Evolutionary conservation across 2,329 filamentous ascomycete species (phyloP).

Genomic region (Cladosporium oxysporum): DNA sequence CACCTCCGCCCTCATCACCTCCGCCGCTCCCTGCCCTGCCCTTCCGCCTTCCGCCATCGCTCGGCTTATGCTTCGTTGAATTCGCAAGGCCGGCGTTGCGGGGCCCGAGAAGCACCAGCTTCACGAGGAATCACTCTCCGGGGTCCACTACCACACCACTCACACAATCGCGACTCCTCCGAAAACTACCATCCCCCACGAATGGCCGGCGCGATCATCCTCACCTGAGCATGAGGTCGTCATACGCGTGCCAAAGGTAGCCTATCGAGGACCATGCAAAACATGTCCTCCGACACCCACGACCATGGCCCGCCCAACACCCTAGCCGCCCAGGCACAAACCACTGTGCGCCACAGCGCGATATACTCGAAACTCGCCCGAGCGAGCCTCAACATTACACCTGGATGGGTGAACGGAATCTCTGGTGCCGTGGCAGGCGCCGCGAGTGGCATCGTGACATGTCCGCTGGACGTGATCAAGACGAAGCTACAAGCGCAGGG

Average conservation of each 20-base stretch:
- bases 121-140: slow-evolving; percentile 15
- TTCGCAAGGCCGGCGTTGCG: slow-evolving; percentile 20
- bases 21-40: not conserved
- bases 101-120: slow-evolving; percentile 19
- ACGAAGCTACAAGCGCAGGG: slow-evolving; percentile 96
- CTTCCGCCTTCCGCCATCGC: not conserved
- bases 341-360: slow-evolving; percentile 27
- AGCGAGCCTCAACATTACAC: slow-evolving; percentile 51
- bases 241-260: slow-evolving; percentile 31
- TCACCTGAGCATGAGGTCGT: slow-evolving; percentile 32
- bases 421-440: slow-evolving; percentile 88
- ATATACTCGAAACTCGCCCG: slow-evolving; percentile 41
- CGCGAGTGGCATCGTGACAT: slow-evolving; percentile 90
- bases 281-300: slow-evolving; percentile 31
- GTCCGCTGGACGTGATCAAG: slow-evolving; percentile 97
- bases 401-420: slow-evolving; percentile 71
- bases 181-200: not conserved
- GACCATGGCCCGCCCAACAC: slow-evolving; percentile 32
- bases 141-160: slow-evolving; percentile 10
- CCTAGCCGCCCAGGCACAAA: slow-evolving; percentile 11
- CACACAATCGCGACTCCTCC: not conserved
- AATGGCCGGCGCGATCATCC: slow-evolving; percentile 13
- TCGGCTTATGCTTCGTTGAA: slow-evolving; percentile 18
- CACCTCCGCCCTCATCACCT: not conserved
- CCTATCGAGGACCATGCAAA: slow-evolving; percentile 34